Conservation (phyloP, 257 asterid genomes). For the Oldenlandia corymbosa region DNA sequence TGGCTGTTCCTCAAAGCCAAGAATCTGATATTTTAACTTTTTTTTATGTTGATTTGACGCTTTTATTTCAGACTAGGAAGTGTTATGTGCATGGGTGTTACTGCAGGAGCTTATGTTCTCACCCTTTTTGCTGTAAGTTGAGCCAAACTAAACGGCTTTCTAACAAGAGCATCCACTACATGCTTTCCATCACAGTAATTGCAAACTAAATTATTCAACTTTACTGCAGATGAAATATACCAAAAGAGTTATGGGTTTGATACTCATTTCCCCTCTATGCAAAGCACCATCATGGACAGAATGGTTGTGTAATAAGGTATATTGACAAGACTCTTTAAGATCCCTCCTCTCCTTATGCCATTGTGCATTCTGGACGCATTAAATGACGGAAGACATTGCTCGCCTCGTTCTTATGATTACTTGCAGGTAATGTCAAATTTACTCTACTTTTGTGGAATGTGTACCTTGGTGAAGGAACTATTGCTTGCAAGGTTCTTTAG, state of each 20-base stretch:
- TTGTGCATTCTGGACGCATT: neutral
- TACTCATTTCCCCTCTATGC: constrained; percentile 93
- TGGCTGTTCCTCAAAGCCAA: neutral
- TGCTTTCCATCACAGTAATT: neutral
- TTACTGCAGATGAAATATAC: constrained; percentile 64
- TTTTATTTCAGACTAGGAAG: constrained; percentile 62
- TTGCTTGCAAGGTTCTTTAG: constrained; percentile 92
- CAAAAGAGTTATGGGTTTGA: constrained; percentile 75
- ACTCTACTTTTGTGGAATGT: constrained; percentile 87
- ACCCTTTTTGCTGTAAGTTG: constrained; percentile 86
- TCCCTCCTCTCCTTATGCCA: neutral
- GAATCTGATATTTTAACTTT: constrained; percentile 9
- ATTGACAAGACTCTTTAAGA: neutral
- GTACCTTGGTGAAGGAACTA: constrained; percentile 75
- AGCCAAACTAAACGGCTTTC: constrained; percentile 10
- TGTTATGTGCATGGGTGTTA: constrained; percentile 93
- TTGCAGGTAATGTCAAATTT: constrained; percentile 87
- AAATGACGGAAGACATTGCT: constrained; percentile 2
- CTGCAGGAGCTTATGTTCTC: constrained; percentile 93
- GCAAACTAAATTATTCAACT: constrained; percentile 13
- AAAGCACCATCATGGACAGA: constrained; percentile 96
- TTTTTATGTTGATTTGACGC: constrained; percentile 4
- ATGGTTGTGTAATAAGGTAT: constrained; percentile 92
- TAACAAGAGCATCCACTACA: neutral
- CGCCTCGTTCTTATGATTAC: constrained; percentile 10